Evolutionary conservation across 768 basidiomycete genomes (phyloP), one percentile per base, ranked within the genome.

Genomic region (Cystobasidium tubakii): DNA sequence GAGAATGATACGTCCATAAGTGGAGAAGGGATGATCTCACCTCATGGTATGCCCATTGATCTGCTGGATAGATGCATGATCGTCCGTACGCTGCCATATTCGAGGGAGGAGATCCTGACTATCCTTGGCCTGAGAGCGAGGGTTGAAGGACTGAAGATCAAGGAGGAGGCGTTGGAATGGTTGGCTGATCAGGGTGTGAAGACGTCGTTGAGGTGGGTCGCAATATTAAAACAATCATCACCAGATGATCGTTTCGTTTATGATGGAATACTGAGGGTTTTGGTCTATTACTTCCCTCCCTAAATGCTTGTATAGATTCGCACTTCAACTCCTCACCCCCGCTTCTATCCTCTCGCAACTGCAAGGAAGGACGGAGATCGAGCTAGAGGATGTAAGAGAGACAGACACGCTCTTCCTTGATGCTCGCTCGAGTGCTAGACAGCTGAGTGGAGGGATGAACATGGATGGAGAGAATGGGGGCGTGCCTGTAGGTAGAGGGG

Each of bases 331-430:
- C 19, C 85, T 98, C 71, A 89, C 90, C 0, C 95, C 95, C 0
- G 92, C 91, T 0, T 89, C 90, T 25, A 94, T 98, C 79, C 85
- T 97, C 1, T 88, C 93, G 1, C 83, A 84, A 42, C 82, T 93
- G 34, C 86, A 85, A 0, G 93, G 94, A 1, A 88, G 92, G 73
- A 84, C 82, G 39, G 88, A 92, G 78, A 91, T 98, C 71, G 86
- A 88, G 75, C 82, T 88, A 1, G 92, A 97, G 76, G 96, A 99
- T 81, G 88, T 98, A 62, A 85, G 65, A 13, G 86, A 39, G 85
- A 92, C 96, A 88, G 89, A 88, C 76, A 91, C 91, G 79, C 83
- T 99, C 36, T 99, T 99, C 85, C 84, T 97, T 78, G 94, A 98
- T 81, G 92, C 95, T 3, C 74, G 64, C 27, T 31, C 71, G 39